Evolutionary conservation across 2,329 filamentous ascomycete species (phyloP).

Genomic region (Plenodomus lindquistii): DNA sequence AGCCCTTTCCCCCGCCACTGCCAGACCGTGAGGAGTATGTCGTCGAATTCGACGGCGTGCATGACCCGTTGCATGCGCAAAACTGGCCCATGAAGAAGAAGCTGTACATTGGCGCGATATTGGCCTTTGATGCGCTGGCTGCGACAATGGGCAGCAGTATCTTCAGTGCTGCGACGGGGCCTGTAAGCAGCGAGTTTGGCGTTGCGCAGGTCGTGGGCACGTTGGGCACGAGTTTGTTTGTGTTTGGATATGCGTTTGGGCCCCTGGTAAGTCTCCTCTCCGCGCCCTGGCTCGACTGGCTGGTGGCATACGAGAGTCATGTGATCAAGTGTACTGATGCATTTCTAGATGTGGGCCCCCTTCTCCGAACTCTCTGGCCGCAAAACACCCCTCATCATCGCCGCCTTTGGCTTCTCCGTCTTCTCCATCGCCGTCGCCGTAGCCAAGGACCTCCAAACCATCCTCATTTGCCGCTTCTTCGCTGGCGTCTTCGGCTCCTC

Average conservation of each 20-base stretch:
- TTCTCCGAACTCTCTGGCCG: slow-evolving; percentile 57
- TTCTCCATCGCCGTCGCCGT: slow-evolving; percentile 56
- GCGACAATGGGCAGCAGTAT: slow-evolving; percentile 65
- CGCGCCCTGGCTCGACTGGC: too few relatives aligned
- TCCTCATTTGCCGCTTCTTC: slow-evolving; percentile 59
- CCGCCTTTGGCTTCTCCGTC: slow-evolving; percentile 55
- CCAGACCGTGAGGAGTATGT: slow-evolving; percentile 77
- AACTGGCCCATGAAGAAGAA: slow-evolving; percentile 86
- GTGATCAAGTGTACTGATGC: not conserved
- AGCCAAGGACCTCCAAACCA: slow-evolving; percentile 57
- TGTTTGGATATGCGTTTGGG: slow-evolving; percentile 45
- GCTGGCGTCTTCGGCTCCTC: slow-evolving; percentile 59
- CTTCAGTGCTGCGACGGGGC: slow-evolving; percentile 43
- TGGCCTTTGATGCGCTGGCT: slow-evolving; percentile 74
- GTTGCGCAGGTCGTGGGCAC: slow-evolving; percentile 38
- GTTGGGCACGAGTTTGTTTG: slow-evolving; percentile 39
- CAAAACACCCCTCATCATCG: slow-evolving; percentile 53
- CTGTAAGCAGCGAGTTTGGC: slow-evolving; percentile 34
- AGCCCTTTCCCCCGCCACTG: slow-evolving; percentile 71
- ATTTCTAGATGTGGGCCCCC: slow-evolving; percentile 49
- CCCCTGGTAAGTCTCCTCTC: slow-evolving; percentile 28
- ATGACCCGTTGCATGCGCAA: slow-evolving; percentile 83
- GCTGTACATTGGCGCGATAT: slow-evolving; percentile 66
- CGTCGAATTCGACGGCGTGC: slow-evolving; percentile 78
- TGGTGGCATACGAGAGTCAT: too few relatives aligned